A percentile compares a stretch with the other conserved stretches of the same genome.
Evolutionary conservation across 1,139 yeast genomes (phyloP).

Genomic region (Candida smagusa): DNA sequence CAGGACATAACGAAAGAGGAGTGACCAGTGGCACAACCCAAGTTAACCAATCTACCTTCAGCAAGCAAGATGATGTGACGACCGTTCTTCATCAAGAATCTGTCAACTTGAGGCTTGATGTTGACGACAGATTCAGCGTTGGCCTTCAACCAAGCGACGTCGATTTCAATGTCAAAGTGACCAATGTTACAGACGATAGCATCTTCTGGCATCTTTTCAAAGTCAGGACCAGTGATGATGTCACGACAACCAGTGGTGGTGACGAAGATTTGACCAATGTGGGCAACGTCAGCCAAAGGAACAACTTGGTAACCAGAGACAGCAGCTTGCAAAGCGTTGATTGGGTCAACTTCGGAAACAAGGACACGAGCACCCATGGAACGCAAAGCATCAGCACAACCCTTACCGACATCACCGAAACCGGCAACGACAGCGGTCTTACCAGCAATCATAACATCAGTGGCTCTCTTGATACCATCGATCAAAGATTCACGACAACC

Average conservation of each 20-base stretch:
- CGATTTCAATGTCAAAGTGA: constrained; percentile 98
- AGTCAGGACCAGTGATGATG: constrained; percentile 88
- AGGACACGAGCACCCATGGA: constrained; percentile 99
- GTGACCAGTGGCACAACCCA: constrained; percentile 99
- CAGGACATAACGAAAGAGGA: constrained; percentile 99
- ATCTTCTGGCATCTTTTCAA: constrained; percentile 94
- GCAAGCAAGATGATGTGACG: constrained; percentile 96
- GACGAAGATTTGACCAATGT: constrained; percentile 94
- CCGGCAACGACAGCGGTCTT: constrained; percentile 99
- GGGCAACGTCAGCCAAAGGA: constrained; percentile 93
- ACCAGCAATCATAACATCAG: constrained; percentile 99
- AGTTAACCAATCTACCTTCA: constrained; percentile 99
- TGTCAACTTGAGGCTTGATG: constrained; percentile 99
- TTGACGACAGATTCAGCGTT: constrained; percentile 88
- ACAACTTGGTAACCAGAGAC: constrained; percentile 98
- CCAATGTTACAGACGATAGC: constrained; percentile 99
- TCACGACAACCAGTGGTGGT: constrained; percentile 99
- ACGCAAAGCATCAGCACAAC: constrained; percentile 99
- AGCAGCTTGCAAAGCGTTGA: constrained; percentile 99
- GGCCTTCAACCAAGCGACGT: constrained; percentile 95
- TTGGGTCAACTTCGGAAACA: constrained; percentile 97
- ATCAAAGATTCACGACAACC: constrained; percentile 99
- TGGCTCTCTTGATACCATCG: constrained; percentile 99
- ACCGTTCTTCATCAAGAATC: constrained; percentile 87
- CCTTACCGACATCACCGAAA: constrained; percentile 99